Conservation (phyloP, 1,139 yeast genomes). For the Hemisphaericaspora subhashii region DNA sequence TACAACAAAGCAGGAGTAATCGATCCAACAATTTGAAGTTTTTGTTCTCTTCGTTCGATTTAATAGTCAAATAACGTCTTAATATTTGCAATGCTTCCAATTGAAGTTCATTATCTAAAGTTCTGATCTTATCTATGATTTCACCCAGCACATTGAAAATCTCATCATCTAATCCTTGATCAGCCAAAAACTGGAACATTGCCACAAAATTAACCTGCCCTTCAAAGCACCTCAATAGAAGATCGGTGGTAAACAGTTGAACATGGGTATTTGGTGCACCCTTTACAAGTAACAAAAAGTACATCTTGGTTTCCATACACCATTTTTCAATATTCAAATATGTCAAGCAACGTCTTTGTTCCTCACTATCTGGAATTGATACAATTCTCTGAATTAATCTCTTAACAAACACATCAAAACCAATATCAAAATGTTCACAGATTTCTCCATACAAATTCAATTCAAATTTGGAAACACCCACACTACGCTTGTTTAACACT, state of each 20-base stretch:
- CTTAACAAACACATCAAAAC: conserved; percentile 32
- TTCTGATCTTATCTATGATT: conserved; percentile 3
- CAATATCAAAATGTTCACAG: conserved; percentile 22
- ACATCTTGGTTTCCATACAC: conserved; percentile 32
- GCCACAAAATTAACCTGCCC: conserved; percentile 2
- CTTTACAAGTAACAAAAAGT: conserved; percentile 32
- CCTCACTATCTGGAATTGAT: conserved; percentile 24
- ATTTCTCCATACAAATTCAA: conserved; percentile 26
- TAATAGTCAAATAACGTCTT: conserved; percentile 12
- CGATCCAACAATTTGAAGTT: conserved; percentile 13
- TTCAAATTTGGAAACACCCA: conserved; percentile 21
- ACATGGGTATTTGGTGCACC: conserved; percentile 35
- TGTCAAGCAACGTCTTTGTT: conserved; percentile 23
- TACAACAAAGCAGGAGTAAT: conserved; percentile 10
- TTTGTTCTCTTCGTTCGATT: conserved; percentile 7
- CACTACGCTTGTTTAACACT: conserved; percentile 19
- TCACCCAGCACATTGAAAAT: conserved; percentile 7
- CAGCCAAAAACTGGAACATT: conserved; percentile 11
- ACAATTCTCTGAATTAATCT: conserved; percentile 37
- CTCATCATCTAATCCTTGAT: conserved; percentile 12
- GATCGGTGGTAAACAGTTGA: conserved; percentile 18
- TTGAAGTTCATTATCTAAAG: conserved; percentile 1
- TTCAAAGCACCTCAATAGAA: conserved; percentile 5
- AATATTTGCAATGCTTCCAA: conserved; percentile 10
- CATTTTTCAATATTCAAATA: conserved; percentile 27